Conservation (phyloP, 306 rosid species). For the Trifolium dubium region DNA sequence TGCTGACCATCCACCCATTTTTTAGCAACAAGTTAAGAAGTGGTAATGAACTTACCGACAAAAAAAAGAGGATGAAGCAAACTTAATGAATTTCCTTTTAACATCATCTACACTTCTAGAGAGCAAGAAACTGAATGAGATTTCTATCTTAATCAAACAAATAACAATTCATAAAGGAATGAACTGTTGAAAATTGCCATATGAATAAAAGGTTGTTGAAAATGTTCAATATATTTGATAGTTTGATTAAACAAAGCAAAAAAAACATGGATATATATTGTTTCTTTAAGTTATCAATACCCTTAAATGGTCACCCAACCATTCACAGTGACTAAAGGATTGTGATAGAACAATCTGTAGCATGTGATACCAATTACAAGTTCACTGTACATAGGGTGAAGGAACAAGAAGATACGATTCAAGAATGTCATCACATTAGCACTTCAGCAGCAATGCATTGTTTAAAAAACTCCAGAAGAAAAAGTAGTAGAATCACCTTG, state of each 20-base stretch:
- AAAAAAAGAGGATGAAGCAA: background rate
- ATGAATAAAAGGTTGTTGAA: constrained; percentile 39
- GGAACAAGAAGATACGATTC: constrained; percentile 34
- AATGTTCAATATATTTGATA: constrained; percentile 31
- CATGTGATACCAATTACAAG: constrained; percentile 30
- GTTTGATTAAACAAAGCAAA: constrained; percentile 37
- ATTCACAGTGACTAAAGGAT: constrained; percentile 23
- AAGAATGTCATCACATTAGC: constrained; percentile 33
- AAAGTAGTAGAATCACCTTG: constrained; percentile 63
- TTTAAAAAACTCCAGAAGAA: constrained; percentile 36
- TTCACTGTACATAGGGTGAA: constrained; percentile 26
- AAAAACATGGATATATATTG: background rate
- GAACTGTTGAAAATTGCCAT: constrained; percentile 27
- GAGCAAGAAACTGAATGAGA: constrained; percentile 33
- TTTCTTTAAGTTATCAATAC: constrained; percentile 26
- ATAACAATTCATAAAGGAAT: constrained; percentile 15
- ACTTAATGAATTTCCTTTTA: constrained; percentile 14
- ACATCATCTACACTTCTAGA: constrained; percentile 30
- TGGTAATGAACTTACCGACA: constrained; percentile 17
- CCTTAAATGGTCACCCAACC: constrained; percentile 28
- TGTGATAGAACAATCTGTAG: constrained; percentile 13
- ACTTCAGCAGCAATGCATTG: constrained; percentile 41
- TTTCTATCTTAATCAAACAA: constrained; percentile 24
- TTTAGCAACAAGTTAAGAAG: constrained; percentile 38
- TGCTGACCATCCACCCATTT: constrained; percentile 16